These are phyloP conservation scores for Paramecium octaurelia DNA, from an alignment of 73 alveolate genomes.

Conservation along the genomic window DNA sequence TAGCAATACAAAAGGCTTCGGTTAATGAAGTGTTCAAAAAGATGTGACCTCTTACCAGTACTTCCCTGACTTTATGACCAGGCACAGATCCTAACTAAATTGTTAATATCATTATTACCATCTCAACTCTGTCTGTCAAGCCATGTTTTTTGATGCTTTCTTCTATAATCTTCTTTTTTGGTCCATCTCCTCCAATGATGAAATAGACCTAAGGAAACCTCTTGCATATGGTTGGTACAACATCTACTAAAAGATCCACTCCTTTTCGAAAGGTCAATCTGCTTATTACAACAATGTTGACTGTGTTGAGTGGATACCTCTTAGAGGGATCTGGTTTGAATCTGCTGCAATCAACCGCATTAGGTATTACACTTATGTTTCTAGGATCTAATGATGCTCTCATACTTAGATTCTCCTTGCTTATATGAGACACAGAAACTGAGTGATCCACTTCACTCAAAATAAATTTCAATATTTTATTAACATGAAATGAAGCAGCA, in stretches of 20 bases:
- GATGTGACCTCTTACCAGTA: slow-evolving; percentile 94
- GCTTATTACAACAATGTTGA: slow-evolving; percentile 94
- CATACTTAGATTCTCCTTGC: slow-evolving; percentile 92
- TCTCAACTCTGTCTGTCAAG: slow-evolving; percentile 82
- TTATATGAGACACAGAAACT: slow-evolving; percentile 96
- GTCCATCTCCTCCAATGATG: slow-evolving; percentile 99
- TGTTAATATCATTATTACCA: slow-evolving; percentile 24
- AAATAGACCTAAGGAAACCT: slow-evolving; percentile 86
- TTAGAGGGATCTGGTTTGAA: slow-evolving; percentile 94
- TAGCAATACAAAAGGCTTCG: slow-evolving; percentile 99
- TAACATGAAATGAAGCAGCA: slow-evolving; percentile 93
- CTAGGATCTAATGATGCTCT: slow-evolving; percentile 93
- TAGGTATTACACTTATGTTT: slow-evolving; percentile 92
- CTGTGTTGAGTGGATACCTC: slow-evolving; percentile 81
- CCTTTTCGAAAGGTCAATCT: slow-evolving; percentile 99
- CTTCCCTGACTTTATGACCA: slow-evolving; percentile 92
- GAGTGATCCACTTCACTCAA: slow-evolving; percentile 93
- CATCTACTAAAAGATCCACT: slow-evolving; percentile 96
- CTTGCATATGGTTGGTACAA: slow-evolving; percentile 95
- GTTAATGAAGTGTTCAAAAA: slow-evolving; percentile 98
- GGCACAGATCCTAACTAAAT: slow-evolving; percentile 93
- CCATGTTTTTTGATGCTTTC: slow-evolving; percentile 90
- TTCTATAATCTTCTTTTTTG: slow-evolving; percentile 90
- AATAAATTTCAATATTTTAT: slow-evolving; percentile 80
- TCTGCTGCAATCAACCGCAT: slow-evolving; percentile 95